Evolutionary conservation across 2,329 filamentous ascomycete species (phyloP), one percentile per base, ranked within the genome.

Genomic region (Zymoseptoria tritici): DNA sequence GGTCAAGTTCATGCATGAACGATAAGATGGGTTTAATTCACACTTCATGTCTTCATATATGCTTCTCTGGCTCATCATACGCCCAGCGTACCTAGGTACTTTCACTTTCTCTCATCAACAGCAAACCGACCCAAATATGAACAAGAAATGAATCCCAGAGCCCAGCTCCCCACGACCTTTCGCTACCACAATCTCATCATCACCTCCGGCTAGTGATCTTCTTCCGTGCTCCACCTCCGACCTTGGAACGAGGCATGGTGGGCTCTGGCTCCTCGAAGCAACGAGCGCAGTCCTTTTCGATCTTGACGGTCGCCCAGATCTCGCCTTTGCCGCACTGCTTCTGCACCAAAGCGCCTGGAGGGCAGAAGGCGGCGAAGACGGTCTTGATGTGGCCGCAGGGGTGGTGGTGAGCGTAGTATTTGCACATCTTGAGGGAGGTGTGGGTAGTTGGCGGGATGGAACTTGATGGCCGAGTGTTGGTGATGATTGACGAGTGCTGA

Each of bases 361-460:
- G 55, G 60, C 73, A 75, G 62, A 70, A 72, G 21, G 64, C 67
- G 19, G 73, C 71, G 59, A 74, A 74, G 55, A 75, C 69, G 9
- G 70, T 77, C 58, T 72, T 69, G 16, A 75, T 77, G 66, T 79
- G 77, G 52, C 77, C 77, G 67, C 77, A 79, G 13, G 69, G 67
- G 69, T 79, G 74, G 3, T 70, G 73, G 70, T 79, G 77, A 54
- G 77, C 77, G 68, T 79, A 78, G 69, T 78, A 79, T 67, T 73
- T 76, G 70, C 77, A 79, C 77, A 79, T 79, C n/a, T 58, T 60
- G 54, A 56, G 49, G 54, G n/a, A 51, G n/a, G 16, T n/a, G 42
- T 19, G 16, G 52, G 19, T 31, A n/a, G 19, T 21, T 29, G 31
- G 20, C 22, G 1, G 19, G 24, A 3, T 50, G 51, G 42, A 20